Evolutionary conservation across 2,329 filamentous ascomycete genomes (phyloP).

Genomic region (Coleophoma cylindrospora): DNA sequence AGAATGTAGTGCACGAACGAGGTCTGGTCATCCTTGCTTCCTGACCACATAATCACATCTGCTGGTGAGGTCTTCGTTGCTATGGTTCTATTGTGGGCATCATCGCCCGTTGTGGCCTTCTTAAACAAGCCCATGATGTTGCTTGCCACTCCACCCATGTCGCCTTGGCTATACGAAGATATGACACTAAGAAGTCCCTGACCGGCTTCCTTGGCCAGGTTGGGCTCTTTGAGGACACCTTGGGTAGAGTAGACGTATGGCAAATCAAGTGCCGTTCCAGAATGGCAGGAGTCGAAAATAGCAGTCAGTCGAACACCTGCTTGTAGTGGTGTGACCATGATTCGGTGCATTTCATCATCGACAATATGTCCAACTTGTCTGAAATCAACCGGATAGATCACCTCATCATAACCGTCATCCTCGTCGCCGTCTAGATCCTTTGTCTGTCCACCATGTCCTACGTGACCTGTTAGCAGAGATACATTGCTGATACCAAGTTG

Average conservation of each 20-base stretch:
- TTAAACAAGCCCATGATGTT: slow-evolving; percentile 84
- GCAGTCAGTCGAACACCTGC: slow-evolving; percentile 76
- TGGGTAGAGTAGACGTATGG: slow-evolving; percentile 67
- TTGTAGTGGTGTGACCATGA: slow-evolving; percentile 71
- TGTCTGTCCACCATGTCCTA: slow-evolving; percentile 76
- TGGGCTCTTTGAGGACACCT: slow-evolving; percentile 63
- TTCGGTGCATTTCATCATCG: slow-evolving; percentile 76
- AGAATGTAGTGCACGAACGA: slow-evolving; percentile 54
- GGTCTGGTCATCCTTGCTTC: slow-evolving; percentile 93
- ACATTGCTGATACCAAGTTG: slow-evolving; percentile 8
- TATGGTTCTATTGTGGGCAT: slow-evolving; percentile 73
- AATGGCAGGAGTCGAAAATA: slow-evolving; percentile 67
- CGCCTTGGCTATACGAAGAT: slow-evolving; percentile 67
- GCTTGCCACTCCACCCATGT: slow-evolving; percentile 74
- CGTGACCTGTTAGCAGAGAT: slow-evolving; percentile 2
- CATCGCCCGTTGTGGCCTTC: slow-evolving; percentile 74
- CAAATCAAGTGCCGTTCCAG: slow-evolving; percentile 60
- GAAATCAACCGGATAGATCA: slow-evolving; percentile 81
- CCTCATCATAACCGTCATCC: slow-evolving; percentile 77
- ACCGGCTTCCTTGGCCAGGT: slow-evolving; percentile 63
- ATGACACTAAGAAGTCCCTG: slow-evolving; percentile 57
- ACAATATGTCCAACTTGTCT: slow-evolving; percentile 75
- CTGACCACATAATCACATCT: slow-evolving; percentile 97
- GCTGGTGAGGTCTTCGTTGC: slow-evolving; percentile 90
- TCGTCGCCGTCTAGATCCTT: slow-evolving; percentile 76